These are phyloP conservation scores for Batrachochytrium dendrobatidis DNA, from an alignment of 371 early-diverging fungal species.

Conservation along the genomic window DNA sequence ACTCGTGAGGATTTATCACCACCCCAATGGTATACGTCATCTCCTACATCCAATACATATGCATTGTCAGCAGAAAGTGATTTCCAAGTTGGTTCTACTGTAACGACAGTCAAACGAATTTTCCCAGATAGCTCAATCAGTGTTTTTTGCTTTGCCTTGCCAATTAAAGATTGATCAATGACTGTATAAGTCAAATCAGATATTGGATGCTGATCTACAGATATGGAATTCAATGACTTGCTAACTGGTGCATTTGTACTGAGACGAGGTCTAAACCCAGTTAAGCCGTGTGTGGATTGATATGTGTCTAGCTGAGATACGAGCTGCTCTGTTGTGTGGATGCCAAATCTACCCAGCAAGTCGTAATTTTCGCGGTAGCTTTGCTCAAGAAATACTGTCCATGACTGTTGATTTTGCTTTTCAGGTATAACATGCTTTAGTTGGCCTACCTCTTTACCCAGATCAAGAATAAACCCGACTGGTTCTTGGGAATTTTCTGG, in stretches of 20 bases:
- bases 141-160: constrained; percentile 13
- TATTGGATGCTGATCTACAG: too few species aligned
- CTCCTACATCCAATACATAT: constrained; percentile 10
- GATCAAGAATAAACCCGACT: not conserved
- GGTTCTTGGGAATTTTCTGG: not conserved
- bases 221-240: too few species aligned
- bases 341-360: constrained; percentile 11
- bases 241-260: too few species aligned
- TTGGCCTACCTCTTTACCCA: not conserved
- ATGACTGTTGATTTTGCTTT: not conserved
- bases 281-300: too few species aligned
- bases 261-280: too few species aligned
- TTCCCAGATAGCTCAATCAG: constrained; percentile 17
- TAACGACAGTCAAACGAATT: constrained; percentile 7
- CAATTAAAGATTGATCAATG: constrained; percentile 15
- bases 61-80: constrained; percentile 1
- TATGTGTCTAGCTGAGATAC: too few species aligned
- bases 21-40: constrained; percentile 19
- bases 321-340: too few species aligned
- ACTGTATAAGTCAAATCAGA: too few species aligned
- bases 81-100: constrained; percentile 7
- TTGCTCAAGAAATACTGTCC: constrained; percentile 4
- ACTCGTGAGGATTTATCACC: constrained; percentile 20
- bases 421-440: not conserved
- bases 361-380: constrained; percentile 11